Percentiles rank a stretch among this genome's conserved stretches.
Conservation (phyloP, 352 stramenopile species). For the Phytophthora lateralis region DNA sequence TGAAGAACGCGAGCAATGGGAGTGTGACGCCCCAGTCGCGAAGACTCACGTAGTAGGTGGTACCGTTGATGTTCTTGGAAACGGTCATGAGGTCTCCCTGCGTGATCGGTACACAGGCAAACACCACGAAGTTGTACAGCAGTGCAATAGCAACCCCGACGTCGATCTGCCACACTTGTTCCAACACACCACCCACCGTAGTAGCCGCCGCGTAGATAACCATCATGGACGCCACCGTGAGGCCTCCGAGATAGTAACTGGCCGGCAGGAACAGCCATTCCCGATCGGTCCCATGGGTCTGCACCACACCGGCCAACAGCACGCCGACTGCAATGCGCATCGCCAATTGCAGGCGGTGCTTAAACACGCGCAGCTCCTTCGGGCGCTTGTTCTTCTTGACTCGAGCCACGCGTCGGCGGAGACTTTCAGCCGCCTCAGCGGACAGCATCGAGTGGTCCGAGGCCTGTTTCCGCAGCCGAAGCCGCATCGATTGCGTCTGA, state of each 20-base stretch:
- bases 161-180: slow-evolving; percentile 78
- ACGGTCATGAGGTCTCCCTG: slow-evolving; percentile 52
- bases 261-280: slow-evolving; percentile 66
- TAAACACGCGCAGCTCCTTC: slow-evolving; percentile 47
- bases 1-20: slow-evolving; percentile 71
- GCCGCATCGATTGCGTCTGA: slow-evolving; percentile 46
- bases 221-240: slow-evolving; percentile 72
- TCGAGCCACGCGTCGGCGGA: slow-evolving; percentile 32
- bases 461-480: slow-evolving; percentile 42
- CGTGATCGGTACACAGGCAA: slow-evolving; percentile 54
- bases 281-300: slow-evolving; percentile 46
- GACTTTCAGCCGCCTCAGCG: slow-evolving; percentile 17
- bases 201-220: slow-evolving; percentile 68
- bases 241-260: slow-evolving; percentile 71
- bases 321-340: slow-evolving; percentile 67
- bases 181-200: slow-evolving; percentile 64
- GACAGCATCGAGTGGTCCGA: slow-evolving; percentile 22
- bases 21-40: slow-evolving; percentile 60
- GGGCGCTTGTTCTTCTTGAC: slow-evolving; percentile 56
- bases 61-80: slow-evolving; percentile 54
- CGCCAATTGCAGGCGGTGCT: slow-evolving; percentile 44
- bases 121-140: slow-evolving; percentile 78
- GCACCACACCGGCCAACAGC: slow-evolving; percentile 56
- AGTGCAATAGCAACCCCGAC: slow-evolving; percentile 69
- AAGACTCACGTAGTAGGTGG: slow-evolving; percentile 69